phyloP scores from a whole-genome alignment of 179 eudicot species.

The Drosera spatulata region DNA sequence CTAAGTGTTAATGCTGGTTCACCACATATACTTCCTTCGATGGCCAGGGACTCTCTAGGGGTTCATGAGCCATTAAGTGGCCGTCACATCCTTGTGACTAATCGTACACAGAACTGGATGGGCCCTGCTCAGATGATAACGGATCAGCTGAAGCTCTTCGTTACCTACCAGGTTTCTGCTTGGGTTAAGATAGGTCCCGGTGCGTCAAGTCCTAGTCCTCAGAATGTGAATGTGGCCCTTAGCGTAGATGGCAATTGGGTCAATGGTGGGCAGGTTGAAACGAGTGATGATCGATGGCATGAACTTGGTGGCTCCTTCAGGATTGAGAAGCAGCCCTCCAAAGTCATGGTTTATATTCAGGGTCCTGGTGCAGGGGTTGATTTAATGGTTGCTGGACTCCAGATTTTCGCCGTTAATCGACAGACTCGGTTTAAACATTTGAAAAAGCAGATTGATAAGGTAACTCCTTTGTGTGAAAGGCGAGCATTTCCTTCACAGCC shows the following conservation, averaged over 20 bases:
- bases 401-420: conserved; percentile 76
- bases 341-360: conserved; percentile 70
- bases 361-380: conserved; percentile 80
- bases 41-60: conserved; percentile 63
- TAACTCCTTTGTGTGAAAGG: too few relatives aligned
- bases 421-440: conserved; percentile 50
- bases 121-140: conserved; percentile 93
- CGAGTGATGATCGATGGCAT: conserved; percentile 53
- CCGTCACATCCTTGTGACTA: conserved; percentile 55
- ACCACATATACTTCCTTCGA: conserved; percentile 73
- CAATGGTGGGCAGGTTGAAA: conserved; percentile 72
- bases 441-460: conserved; percentile 60
- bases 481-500: too few relatives aligned
- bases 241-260: conserved; percentile 85
- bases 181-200: conserved; percentile 67
- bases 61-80: conserved; percentile 54
- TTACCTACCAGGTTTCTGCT: conserved; percentile 86
- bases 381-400: conserved; percentile 71
- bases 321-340: conserved; percentile 60
- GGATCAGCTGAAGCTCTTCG: conserved; percentile 50
- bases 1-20: conserved; percentile 54
- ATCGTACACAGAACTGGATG: conserved; percentile 93
- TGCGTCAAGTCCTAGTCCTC: conserved; percentile 53
- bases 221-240: conserved; percentile 58
- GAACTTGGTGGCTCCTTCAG: conserved; percentile 87